phyloP scores from a whole-genome alignment of 2,329 filamentous ascomycete species.

The Pseudogymnoascus sp. region DNA sequence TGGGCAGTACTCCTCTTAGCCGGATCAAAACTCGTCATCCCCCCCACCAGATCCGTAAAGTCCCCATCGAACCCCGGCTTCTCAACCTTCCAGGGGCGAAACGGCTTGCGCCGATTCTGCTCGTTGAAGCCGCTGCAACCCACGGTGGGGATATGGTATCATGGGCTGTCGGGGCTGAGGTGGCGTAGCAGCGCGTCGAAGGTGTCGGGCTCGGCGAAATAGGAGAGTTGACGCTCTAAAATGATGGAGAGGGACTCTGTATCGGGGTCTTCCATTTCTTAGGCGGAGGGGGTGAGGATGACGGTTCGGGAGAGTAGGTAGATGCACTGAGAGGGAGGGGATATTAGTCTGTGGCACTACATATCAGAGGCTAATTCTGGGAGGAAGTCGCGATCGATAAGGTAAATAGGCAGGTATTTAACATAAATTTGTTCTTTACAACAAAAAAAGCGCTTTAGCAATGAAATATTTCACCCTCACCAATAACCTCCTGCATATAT shows the following conservation, averaged over 20 bases:
- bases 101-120: constrained; percentile 35
- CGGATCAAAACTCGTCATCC: constrained; percentile 34
- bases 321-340: not conserved
- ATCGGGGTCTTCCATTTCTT: not conserved
- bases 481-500: too few relatives aligned
- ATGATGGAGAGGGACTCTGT: constrained; percentile 23
- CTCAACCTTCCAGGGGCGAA: constrained; percentile 21
- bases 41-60: constrained; percentile 33
- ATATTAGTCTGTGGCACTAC: constrained; percentile 1
- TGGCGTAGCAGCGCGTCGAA: constrained; percentile 35
- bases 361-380: too few relatives aligned
- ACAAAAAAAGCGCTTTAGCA: too few relatives aligned
- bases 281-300: not conserved
- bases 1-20: constrained; percentile 31
- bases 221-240: constrained; percentile 40
- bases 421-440: too few relatives aligned
- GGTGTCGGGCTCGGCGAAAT: constrained; percentile 36
- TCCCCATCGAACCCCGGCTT: constrained; percentile 34
- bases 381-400: too few relatives aligned
- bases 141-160: constrained; percentile 30
- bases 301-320: not conserved
- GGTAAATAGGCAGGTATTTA: too few relatives aligned
- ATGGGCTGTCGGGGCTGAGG: constrained; percentile 34
- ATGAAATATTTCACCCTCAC: too few relatives aligned
- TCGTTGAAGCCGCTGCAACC: constrained; percentile 33